phyloP scores from a whole-genome alignment of 73 alveolate genomes.

The Paramecium biaurelia region DNA sequence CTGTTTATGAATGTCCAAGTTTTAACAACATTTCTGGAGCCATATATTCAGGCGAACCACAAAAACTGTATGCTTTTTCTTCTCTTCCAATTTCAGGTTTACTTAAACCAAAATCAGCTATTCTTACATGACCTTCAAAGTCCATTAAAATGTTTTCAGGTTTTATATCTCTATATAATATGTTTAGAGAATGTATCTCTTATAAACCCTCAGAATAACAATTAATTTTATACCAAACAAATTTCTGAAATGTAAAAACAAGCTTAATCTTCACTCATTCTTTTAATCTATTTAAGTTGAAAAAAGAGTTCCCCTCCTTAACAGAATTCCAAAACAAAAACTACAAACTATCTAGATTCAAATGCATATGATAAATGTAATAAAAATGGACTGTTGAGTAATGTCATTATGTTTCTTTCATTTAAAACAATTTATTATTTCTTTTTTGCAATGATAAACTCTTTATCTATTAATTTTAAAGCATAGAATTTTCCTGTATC shows the following conservation, averaged over 20 bases:
- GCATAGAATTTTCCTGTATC: constrained; percentile 90
- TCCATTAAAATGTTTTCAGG: constrained; percentile 82
- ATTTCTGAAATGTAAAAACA: constrained; percentile 73
- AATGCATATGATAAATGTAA: constrained; percentile 78
- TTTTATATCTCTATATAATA: constrained; percentile 74
- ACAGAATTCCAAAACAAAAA: constrained; percentile 81
- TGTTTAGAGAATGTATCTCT: constrained; percentile 64
- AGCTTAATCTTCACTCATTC: constrained; percentile 76
- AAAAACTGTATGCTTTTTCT: constrained; percentile 69
- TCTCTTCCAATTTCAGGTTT: constrained; percentile 64
- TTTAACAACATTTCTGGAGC: constrained; percentile 75
- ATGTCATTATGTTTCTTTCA: constrained; percentile 69
- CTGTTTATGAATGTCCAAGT: constrained; percentile 68
- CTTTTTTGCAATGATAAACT: constrained; percentile 69
- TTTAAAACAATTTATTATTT: constrained; percentile 67
- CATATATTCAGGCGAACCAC: constrained; percentile 80
- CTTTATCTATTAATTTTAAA: constrained; percentile 76
- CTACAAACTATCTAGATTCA: constrained; percentile 68
- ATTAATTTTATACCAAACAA: constrained; percentile 71
- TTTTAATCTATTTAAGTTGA: constrained; percentile 71
- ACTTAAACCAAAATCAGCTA: constrained; percentile 75
- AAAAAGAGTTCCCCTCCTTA: constrained; percentile 91
- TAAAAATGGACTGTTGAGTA: constrained; percentile 71
- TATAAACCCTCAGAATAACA: constrained; percentile 68
- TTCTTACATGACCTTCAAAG: constrained; percentile 69